Base-by-base conservation (phyloP, 1,139 yeast species). In the Suzukiozyma palmioleophila region DNA sequence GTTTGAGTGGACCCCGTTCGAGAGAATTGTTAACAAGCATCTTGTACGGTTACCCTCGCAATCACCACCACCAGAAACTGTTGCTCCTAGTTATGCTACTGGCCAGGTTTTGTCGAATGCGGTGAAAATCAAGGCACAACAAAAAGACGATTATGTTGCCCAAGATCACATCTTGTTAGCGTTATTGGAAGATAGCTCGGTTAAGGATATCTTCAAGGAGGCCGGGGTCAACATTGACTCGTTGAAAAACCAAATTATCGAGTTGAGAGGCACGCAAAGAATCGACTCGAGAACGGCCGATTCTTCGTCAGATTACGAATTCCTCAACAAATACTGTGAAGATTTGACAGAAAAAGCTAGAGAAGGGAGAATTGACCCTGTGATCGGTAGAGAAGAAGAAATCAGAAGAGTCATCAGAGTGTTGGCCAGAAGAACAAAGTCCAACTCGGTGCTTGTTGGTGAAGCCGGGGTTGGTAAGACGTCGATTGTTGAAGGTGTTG, bases 401-500 rank as follows among this genome's bases (percentile, higher is more conserved):
- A 92, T 94, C 49, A 79, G 98, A 65, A 75, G 97, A 51, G 89
- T 96, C 32, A 90, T 92, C 46, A 77, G 97, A 46, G 96, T 94
- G 4, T 73, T 92, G 46, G 92, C 98, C 13, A 83, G 98, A 69
- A 81, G 98, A 66, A 86, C 96, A 26, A 92, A 92, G 66, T 89
- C 97, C 3, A 94, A 94, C 57, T 96, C 98, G 11, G 92, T 95
- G 50, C 70, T 92, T 49, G 88, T 92, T 55, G 99, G 99, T 73
- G 97, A 92, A 56, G 96, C 98, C 26, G 99, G 99, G 78, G 97
- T 92, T 39, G 99, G 99, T 73, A 92, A 92, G 67, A 94, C 98
- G 29, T 86, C 96, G 15, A 90, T 92, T 53, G 96, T 90, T 38
- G 99, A 92, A 69, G 98, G 98, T 51, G 97, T 92, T 43, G 97